Percentiles rank a stretch among this genome's conserved stretches.
Evolutionary conservation across 78 protist species (phyloP).

Genomic region (slime mould (Dictyostelium discoideum)): dicty_2.7 NC_007088.5:2759501-2760000

Average conservation of each 20-base stretch:
- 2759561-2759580: neutral
- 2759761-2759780: neutral
- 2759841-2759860: neutral
- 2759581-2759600: neutral
- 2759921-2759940: neutral
- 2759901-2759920: neutral
- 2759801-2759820: neutral
- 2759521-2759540: slow-evolving; percentile 1
- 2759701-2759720: neutral
- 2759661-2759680: neutral
- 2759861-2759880: neutral
- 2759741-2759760: neutral
- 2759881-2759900: neutral
- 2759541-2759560: neutral
- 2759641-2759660: neutral
- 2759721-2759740: neutral
- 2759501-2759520: neutral
- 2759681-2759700: neutral
- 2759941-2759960: neutral
- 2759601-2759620: neutral
- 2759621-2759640: neutral
- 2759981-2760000: neutral
- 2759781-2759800: neutral
- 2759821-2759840: neutral
- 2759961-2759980: neutral